Base-by-base conservation (phyloP, 345 rosid genomes). In the Clausena lansium region DNA sequence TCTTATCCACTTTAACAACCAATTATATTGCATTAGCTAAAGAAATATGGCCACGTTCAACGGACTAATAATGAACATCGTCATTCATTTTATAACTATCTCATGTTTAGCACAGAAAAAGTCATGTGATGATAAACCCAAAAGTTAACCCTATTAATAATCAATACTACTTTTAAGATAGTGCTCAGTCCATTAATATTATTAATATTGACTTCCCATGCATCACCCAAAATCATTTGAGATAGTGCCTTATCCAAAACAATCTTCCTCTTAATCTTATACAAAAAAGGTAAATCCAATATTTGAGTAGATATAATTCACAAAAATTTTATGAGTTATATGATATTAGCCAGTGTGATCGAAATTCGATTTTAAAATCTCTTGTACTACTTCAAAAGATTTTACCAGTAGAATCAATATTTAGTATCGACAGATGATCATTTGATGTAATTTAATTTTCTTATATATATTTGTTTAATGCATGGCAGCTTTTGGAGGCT, bases 401-500 rank as follows among this genome's bases (percentile, higher is more conserved):
- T 50, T 14, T 52, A 52, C 22, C 57, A 17, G 19, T 52, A 4
- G 22, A 17, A 52, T 52, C 57, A 17, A 17, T 52, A n/a, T n/a
- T n/a, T 5, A 52, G 57, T 52, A 17, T 5, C 1, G 50, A 4
- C 5, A 45, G 50, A 45, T 45, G 17, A 52, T 52, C 22, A 52
- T 52, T 52, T 52, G 57, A 2, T 52, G 25, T 20, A 57, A 8
- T 57, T 57, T n/a, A n/a, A n/a, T n/a, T 39, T 52, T 52, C 22
- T 17, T 52, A 52, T 13, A 45, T 45, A 13, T 45, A 52, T 13
- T 33, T 75, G n/a, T 33, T 2, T 52, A 17, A 10, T 58, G 36
- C 33, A 20, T 24, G 68, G 47, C 78, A 94, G 98, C 74, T 93
- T 94, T 83, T 94, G 98, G 98, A 93, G 97, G 87, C 79, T 94